phyloP scores from a whole-genome alignment of 805 yeast genomes.

The Wickerhamiella galacta region DNA sequence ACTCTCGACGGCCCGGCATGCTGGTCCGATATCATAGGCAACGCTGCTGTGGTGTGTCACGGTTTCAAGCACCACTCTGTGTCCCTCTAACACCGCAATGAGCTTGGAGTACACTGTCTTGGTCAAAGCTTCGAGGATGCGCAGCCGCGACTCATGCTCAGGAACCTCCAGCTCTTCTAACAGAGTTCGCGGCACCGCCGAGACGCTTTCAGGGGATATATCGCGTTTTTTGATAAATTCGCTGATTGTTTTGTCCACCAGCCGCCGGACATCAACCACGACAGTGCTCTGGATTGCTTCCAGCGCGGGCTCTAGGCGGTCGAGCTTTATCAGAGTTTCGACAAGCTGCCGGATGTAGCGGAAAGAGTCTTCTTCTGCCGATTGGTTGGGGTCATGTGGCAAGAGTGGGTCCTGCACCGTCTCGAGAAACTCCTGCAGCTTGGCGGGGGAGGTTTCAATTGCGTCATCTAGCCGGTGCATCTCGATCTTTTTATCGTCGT shows the following conservation, averaged over 20 bases:
- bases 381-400: not conserved
- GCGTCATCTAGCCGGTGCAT: not conserved
- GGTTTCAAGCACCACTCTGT: slow-evolving; percentile 47
- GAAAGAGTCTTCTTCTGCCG: slow-evolving; percentile 30
- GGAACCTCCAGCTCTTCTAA: slow-evolving; percentile 10
- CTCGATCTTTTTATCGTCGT: not conserved
- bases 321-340: slow-evolving; percentile 40
- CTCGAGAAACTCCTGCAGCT: slow-evolving; percentile 5
- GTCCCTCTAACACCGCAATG: slow-evolving; percentile 49
- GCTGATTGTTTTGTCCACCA: slow-evolving; percentile 45
- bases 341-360: slow-evolving; percentile 37
- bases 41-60: slow-evolving; percentile 13
- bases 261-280: slow-evolving; percentile 43
- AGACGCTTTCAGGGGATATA: slow-evolving; percentile 3
- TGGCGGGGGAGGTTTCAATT: not conserved
- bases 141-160: slow-evolving; percentile 18
- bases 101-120: slow-evolving; percentile 51
- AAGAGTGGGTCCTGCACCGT: slow-evolving; percentile 7
- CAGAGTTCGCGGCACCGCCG: slow-evolving; percentile 5
- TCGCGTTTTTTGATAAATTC: slow-evolving; percentile 34
- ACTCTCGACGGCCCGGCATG: slow-evolving; percentile 30
- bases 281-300: slow-evolving; percentile 37
- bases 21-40: slow-evolving; percentile 25
- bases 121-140: slow-evolving; percentile 51
- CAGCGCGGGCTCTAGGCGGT: slow-evolving; percentile 42